Base-by-base conservation (phyloP, 2,329 filamentous ascomycete genomes). In the Aspergillus hiratsukae region DNA sequence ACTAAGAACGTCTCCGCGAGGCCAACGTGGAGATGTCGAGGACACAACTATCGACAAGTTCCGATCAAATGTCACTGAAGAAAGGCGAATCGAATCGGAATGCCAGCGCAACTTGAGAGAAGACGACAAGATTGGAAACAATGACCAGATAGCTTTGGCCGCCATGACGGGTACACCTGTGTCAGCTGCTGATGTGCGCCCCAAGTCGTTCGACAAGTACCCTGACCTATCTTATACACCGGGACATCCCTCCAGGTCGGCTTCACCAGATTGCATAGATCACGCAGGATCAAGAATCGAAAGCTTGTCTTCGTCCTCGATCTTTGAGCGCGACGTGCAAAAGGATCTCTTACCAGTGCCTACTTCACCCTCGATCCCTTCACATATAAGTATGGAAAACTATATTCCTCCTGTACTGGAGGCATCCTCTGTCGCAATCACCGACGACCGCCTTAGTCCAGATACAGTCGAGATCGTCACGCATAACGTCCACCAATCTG, bases 321-420 rank as follows among this genome's bases (percentile, higher is more conserved):
- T 97, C 66, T 97, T 97, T 70, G 93, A 97, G 78, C 89, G 93
- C 67, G 90, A 92, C 72, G 93, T 97, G 25, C 93, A 97, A 74
- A 92, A 97, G 67, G 84, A 84, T 66, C 79, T 83, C 29, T 68
- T 83, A 3, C 75, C 85, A n/a, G 78, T 83, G 43, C 88, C 91
- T 58, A 86, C 83, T 59, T 93, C 90, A 3, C 87, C 90, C 0
- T 89, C 90, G n/a, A 94, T 97, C 59, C 93, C 93, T 3, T 87
- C 89, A 7, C 93, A 97, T 69, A 96, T 97, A 66, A 86, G 92
- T 66, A 96, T 91, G 7, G 93, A 97, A 73, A 92, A 97, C 76
- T 85, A 92, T 70, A 97, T 97, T 64, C 93, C 93, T 7, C 84
- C 93, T 0, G 92, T 95, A 11, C 81, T 97, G 49, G 91, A 96